Conservation (phyloP, 2,329 filamentous ascomycete species). For the Calonectria naviculata region DNA sequence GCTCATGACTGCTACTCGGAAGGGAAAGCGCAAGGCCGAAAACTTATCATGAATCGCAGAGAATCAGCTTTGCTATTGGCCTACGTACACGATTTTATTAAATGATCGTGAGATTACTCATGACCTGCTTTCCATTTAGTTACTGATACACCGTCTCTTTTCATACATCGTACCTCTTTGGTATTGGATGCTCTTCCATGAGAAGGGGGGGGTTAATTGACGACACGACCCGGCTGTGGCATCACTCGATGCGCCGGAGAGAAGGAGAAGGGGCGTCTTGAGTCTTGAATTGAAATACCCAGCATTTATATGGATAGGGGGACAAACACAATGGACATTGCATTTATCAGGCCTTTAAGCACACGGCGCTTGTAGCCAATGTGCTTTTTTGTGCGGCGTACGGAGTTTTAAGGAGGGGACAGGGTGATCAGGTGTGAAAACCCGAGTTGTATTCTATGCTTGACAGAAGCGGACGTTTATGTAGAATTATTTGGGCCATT, state of each 20-base stretch:
- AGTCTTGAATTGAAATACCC: constrained; percentile 37
- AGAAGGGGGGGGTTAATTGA: constrained; percentile 8
- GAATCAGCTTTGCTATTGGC: not conserved
- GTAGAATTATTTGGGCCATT: constrained; percentile 8
- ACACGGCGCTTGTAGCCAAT: constrained; percentile 16
- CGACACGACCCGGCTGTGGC: not conserved
- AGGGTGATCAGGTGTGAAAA: not conserved
- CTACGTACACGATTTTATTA: not conserved
- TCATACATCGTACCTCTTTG: not conserved
- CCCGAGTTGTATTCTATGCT: not conserved
- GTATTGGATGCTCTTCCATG: not conserved
- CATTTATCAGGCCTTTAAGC: constrained; percentile 16
- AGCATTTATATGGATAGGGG: constrained; percentile 41
- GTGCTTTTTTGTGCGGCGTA: constrained; percentile 28
- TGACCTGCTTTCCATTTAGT: not conserved
- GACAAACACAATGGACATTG: constrained; percentile 19
- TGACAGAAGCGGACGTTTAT: not conserved
- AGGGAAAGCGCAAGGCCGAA: constrained; percentile 56
- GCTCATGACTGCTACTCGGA: constrained; percentile 66
- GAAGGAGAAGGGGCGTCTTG: constrained; percentile 20
- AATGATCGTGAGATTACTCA: not conserved
- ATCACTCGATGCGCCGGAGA: constrained; percentile 8
- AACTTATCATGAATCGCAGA: constrained; percentile 36
- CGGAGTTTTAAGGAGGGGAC: constrained; percentile 29
- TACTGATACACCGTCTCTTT: not conserved